Evolutionary conservation across 768 basidiomycete species (phyloP).

Genomic region (Termitomyces sp.): DNA sequence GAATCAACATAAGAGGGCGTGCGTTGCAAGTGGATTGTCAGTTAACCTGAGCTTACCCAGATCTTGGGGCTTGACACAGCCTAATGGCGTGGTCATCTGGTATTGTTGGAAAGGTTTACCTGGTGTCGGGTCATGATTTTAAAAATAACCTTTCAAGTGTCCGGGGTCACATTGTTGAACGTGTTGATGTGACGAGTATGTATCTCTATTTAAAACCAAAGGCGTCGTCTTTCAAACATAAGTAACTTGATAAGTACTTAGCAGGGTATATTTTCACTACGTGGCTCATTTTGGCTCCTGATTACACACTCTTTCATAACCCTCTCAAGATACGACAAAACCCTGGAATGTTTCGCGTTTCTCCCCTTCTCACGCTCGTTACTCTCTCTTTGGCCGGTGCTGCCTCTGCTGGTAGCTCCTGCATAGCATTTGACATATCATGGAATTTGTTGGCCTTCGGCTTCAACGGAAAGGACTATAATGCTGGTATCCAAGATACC

Average conservation of each 20-base stretch:
- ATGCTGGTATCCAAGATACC: slow-evolving; percentile 61
- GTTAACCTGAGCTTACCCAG: not conserved
- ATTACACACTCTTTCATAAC: not conserved
- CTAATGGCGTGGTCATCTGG: not conserved
- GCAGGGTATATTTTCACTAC: not conserved
- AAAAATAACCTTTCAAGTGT: too few relatives aligned
- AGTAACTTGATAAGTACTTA: too few relatives aligned
- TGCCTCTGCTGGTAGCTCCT: slow-evolving; percentile 27
- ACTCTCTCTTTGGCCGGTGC: slow-evolving; percentile 15
- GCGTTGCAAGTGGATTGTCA: not conserved
- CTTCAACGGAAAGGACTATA: slow-evolving; percentile 79
- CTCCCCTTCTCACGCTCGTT: slow-evolving; percentile 13
- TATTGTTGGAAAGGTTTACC: not conserved
- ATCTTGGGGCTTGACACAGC: not conserved
- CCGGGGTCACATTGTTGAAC: not conserved
- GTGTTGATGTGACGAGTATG: too few relatives aligned
- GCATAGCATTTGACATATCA: slow-evolving; percentile 71
- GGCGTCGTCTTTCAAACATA: not conserved
- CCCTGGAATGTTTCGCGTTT: slow-evolving; percentile 13
- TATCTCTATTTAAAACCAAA: not conserved
- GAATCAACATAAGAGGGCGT: not conserved
- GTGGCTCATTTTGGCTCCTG: too few relatives aligned
- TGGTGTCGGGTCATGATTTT: not conserved
- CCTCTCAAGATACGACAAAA: not conserved
- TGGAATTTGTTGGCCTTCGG: slow-evolving; percentile 90